phyloP scores from a whole-genome alignment of 495 filamentous ascomycete species.

The Penicillium coffeae region DNA sequence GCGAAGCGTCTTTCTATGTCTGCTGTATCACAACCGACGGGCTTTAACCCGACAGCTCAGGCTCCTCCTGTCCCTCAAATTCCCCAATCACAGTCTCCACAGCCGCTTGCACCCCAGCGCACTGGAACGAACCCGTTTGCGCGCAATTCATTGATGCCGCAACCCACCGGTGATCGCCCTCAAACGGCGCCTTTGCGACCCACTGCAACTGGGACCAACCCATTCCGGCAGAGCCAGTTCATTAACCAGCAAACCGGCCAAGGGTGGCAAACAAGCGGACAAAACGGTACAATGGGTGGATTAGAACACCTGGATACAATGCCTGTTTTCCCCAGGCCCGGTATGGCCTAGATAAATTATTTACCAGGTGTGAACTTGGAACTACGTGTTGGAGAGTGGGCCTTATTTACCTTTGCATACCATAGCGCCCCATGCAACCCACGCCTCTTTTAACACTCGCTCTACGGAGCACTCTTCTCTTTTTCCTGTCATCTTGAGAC shows the following conservation, averaged over 20 bases:
- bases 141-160: slow-evolving; percentile 38
- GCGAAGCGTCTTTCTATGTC: slow-evolving; percentile 53
- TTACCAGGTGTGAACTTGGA: no score
- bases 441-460: no score
- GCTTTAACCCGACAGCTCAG: slow-evolving; percentile 24
- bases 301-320: slow-evolving; percentile 73
- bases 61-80: slow-evolving; percentile 40
- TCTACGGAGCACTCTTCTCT: no score
- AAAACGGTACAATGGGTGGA: slow-evolving; percentile 79
- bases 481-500: not conserved
- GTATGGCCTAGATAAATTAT: slow-evolving; percentile 28
- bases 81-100: slow-evolving; percentile 33
- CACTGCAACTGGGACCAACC: slow-evolving; percentile 85
- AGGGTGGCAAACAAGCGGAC: slow-evolving; percentile 71
- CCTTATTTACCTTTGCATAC: no score
- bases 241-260: slow-evolving; percentile 82
- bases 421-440: no score
- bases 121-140: slow-evolving; percentile 54
- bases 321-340: slow-evolving; percentile 82
- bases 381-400: not conserved
- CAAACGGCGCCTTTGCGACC: slow-evolving; percentile 49
- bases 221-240: slow-evolving; percentile 85
- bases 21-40: slow-evolving; percentile 27
- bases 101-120: slow-evolving; percentile 37
- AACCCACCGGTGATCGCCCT: slow-evolving; percentile 8